Base-by-base conservation (phyloP, 2,329 filamentous ascomycete genomes). In the Akanthomyces lecanii region DNA sequence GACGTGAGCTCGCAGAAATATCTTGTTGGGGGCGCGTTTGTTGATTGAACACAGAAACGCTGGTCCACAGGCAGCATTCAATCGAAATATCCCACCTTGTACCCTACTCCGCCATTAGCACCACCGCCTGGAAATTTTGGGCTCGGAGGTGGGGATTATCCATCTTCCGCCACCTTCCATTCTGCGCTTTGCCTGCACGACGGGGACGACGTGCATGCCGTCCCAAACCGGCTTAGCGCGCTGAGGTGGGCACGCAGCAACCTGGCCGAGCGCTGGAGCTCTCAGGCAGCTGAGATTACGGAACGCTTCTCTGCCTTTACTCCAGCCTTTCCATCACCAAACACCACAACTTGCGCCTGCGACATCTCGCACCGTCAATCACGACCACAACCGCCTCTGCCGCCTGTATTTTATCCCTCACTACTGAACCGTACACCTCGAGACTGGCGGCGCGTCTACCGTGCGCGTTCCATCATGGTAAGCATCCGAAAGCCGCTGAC, bases 391-490 rank as follows among this genome's bases (percentile, higher is more conserved):
- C 33, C 40, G 38, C 12, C 21, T n/a, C 42, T 42, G 21, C 30
- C 45, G 16, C 53, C 44, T n/a, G 3, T 21, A 18, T 42, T 51
- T 12, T 18, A 18, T 42, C 16, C 42, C 38, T 25, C 16, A 62
- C 44, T 47, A 54, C 36, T 28, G 14, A 48, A 40, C 42, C 23
- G 45, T 56, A 51, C 23, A 53, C 25, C 38, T 21, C 57, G 23
- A 59, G 48, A 61, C 61, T 54, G 63, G 64, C 62, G 67, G 65
- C 65, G 66, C 65, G 66, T 65, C 61, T 61, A 65, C 65, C 67
- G 69, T 63, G 71, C 71, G 72, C 71, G 71, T 69, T 72, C 67
- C 74, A 78, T 69, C 70, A 80, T 81, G 78, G 78, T 81, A 67
- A 71, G 76, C 66, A 65, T 57, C 58, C 38, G 53, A 36, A 54